Evolutionary conservation across 2,329 filamentous ascomycete species (phyloP).

Genomic region (Neopestalotiopsis sp.): DNA sequence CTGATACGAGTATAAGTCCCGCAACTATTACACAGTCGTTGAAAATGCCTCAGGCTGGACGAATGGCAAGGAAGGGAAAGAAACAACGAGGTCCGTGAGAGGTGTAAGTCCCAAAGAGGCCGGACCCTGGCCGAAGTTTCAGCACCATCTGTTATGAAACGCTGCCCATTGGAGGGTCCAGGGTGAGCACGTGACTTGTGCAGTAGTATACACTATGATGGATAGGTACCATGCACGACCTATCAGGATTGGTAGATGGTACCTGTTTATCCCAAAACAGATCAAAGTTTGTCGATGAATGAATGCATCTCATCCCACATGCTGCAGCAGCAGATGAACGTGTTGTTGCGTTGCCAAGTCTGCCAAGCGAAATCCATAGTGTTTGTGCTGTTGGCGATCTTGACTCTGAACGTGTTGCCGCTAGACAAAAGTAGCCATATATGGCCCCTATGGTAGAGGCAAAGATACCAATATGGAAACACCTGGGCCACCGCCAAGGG

Average conservation of each 20-base stretch:
- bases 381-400: constrained; percentile 16
- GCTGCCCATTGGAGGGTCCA: constrained; percentile 25
- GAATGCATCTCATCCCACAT: background rate
- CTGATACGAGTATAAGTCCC: constrained; percentile 12
- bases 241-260: constrained; percentile 20
- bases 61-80: constrained; percentile 18
- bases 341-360: constrained; percentile 24
- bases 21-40: constrained; percentile 6
- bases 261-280: constrained; percentile 25
- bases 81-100: constrained; percentile 19
- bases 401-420: constrained; percentile 22
- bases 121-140: constrained; percentile 28
- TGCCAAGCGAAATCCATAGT: constrained; percentile 22
- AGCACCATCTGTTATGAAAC: constrained; percentile 33
- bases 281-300: background rate
- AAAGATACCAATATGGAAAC: constrained; percentile 29
- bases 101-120: constrained; percentile 19
- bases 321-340: constrained; percentile 9
- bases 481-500: constrained; percentile 2
- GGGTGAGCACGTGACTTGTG: constrained; percentile 28
- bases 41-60: constrained; percentile 34
- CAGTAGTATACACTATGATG: background rate
- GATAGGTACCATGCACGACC: constrained; percentile 16
- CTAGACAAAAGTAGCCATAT: constrained; percentile 25
- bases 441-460: constrained; percentile 29